phyloP scores from a whole-genome alignment of 129 eudicot genomes.

The Kitagawia praeruptora region DNA sequence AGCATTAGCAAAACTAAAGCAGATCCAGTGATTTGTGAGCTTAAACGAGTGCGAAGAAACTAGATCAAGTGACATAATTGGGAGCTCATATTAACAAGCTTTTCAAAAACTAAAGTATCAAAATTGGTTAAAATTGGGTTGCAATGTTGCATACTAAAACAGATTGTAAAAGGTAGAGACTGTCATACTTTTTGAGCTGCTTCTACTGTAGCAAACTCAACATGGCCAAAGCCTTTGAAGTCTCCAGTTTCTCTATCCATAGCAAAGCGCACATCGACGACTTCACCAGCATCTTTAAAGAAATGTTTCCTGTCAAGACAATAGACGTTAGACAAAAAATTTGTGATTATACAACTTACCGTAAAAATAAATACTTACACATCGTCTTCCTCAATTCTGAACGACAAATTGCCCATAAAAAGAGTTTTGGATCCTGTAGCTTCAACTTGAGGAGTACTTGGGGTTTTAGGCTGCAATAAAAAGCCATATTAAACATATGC shows the following conservation, averaged over 20 bases:
- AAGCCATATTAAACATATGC: background rate
- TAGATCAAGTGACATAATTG: background rate
- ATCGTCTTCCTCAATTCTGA: conserved; percentile 39
- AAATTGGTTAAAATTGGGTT: background rate
- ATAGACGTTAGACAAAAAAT: background rate
- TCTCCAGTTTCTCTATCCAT: conserved; percentile 32
- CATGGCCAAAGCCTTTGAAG: conserved; percentile 73
- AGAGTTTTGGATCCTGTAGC: conserved; percentile 61
- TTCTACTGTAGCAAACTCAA: conserved; percentile 74
- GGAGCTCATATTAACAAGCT: background rate
- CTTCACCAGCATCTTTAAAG: conserved; percentile 69
- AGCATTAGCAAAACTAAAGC: background rate
- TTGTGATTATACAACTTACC: background rate
- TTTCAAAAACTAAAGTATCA: background rate
- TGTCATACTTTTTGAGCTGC: conserved; percentile 60
- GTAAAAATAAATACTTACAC: conserved; percentile 39
- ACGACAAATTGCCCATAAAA: conserved; percentile 78
- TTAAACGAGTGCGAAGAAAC: background rate
- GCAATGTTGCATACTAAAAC: background rate
- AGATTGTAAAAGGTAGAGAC: too few relatives aligned
- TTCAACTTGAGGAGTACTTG: conserved; percentile 49
- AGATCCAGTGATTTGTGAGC: background rate
- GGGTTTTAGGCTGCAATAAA: conserved; percentile 58
- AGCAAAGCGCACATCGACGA: conserved; percentile 61
- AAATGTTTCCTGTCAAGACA: conserved; percentile 40